Evolutionary conservation across 805 yeast genomes (phyloP).

Genomic region (Brettanomyces sp.): DNA sequence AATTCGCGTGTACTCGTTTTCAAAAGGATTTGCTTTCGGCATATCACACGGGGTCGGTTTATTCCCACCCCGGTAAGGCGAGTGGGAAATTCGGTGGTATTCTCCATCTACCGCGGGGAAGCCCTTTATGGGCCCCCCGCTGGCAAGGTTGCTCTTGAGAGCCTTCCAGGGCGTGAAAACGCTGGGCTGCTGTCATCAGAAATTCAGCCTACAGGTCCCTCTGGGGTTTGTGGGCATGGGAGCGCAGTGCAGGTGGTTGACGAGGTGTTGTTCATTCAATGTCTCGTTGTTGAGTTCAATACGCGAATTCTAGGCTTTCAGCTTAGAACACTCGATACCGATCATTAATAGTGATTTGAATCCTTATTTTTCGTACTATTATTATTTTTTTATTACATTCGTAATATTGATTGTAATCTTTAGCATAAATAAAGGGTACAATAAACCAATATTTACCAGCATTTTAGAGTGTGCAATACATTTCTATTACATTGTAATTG

Average conservation of each 20-base stretch:
- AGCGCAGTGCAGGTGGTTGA: constrained; percentile 31
- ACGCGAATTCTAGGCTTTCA: constrained; percentile 22
- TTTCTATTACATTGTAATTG: too few species aligned
- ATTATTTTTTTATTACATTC: background rate
- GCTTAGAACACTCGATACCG: constrained; percentile 31
- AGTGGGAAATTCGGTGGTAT: constrained; percentile 35
- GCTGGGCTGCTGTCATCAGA: constrained; percentile 31
- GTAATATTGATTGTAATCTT: background rate
- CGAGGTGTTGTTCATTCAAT: constrained; percentile 10
- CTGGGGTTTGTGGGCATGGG: constrained; percentile 17
- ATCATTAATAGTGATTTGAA: constrained; percentile 23
- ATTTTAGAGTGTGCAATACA: background rate
- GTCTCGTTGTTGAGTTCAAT: constrained; percentile 29
- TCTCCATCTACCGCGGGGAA: constrained; percentile 18
- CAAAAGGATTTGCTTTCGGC: constrained; percentile 16
- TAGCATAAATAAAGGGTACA: too few species aligned
- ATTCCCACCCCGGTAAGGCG: constrained; percentile 12
- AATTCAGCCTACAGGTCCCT: constrained; percentile 10
- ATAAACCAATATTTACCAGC: too few species aligned
- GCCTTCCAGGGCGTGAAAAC: constrained; percentile 28
- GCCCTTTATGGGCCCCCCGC: constrained; percentile 14
- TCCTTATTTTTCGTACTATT: constrained; percentile 1
- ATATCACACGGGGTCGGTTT: background rate
- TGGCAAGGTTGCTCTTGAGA: constrained; percentile 23
- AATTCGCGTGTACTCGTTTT: constrained; percentile 28